These are phyloP conservation scores for Emergomyces orientalis DNA, from an alignment of 2,329 filamentous ascomycete species.

Conservation along the genomic window DNA sequence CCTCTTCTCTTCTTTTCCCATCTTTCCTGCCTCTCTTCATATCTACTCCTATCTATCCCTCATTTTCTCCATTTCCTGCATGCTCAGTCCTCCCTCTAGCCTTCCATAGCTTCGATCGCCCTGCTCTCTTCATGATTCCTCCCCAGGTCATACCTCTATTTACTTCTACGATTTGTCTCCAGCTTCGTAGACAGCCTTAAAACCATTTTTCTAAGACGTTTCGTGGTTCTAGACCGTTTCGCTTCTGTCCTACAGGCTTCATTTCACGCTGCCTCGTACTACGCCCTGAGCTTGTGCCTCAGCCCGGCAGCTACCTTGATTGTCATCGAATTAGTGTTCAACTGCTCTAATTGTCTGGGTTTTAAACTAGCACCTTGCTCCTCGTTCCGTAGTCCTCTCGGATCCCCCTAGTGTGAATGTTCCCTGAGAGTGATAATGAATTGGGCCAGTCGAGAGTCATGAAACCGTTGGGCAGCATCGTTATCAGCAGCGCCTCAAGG, in stretches of 20 bases:
- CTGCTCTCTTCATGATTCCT: neutral
- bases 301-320: neutral
- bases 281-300: neutral
- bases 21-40: neutral
- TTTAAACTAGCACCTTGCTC: neutral
- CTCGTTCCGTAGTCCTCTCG: neutral
- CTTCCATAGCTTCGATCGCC: neutral
- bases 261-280: neutral
- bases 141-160: neutral
- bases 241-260: neutral
- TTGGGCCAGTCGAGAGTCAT: neutral
- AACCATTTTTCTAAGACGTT: neutral
- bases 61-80: neutral
- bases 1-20: neutral
- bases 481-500: neutral
- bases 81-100: neutral
- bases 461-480: neutral
- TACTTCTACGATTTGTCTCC: slow-evolving; percentile 1
- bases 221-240: neutral
- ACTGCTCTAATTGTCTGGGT: neutral
- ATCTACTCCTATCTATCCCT: neutral
- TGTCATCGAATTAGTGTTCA: neutral
- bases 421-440: neutral
- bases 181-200: neutral
- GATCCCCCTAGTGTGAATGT: neutral